Base-by-base conservation (phyloP, 257 asterid genomes). In the Solanum pimpinellifolium region DNA sequence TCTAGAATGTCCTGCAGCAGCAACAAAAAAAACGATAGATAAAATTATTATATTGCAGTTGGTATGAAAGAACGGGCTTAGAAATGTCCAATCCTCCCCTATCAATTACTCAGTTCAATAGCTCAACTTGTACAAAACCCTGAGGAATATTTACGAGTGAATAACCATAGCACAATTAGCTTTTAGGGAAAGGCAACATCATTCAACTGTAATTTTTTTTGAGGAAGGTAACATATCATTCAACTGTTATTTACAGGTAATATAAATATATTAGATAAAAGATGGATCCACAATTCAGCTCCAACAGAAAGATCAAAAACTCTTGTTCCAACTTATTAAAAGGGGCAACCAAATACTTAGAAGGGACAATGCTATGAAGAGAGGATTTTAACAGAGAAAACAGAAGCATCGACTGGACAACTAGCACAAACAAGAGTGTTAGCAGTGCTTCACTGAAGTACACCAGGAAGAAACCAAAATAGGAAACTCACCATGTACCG, bases 1-100 rank as follows among this genome's bases (percentile, higher is more conserved):
- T 97, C 99, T 16, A 95, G 91, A 90, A 97, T 95, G 74, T 97
- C 99, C 99, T 95, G 93, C 89, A 89, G 88, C 83, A 87, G 44
- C 75, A 90, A 72, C 41, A 85, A 86, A 81, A 81, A 81, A 70
- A 74, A 44, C 37, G 81, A 49, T 1, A 27, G 20, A 81, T 18
- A 80, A 29, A 27, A 4, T 5, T 4, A 25, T 47, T 47, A 27
- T 80, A 16, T 47, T 47, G 25, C 29, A 80, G 68, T 47, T 46
- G 42, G 68, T 46, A 29, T 46, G 66, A 46, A 78, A 47, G 41
- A 49, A 31, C 4, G 3, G 42, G 4, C 12, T 47, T 27, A 10
- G 85, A 47, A 78, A 80, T 47, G 20, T 47, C n/a, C 39, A 78
- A 46, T 13, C 65, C 84, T 78, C 16, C 25, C 39, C 12, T 78